These are phyloP conservation scores for Elsinoe batatas DNA, from an alignment of 2,329 filamentous ascomycete species.

Conservation along the genomic window DNA sequence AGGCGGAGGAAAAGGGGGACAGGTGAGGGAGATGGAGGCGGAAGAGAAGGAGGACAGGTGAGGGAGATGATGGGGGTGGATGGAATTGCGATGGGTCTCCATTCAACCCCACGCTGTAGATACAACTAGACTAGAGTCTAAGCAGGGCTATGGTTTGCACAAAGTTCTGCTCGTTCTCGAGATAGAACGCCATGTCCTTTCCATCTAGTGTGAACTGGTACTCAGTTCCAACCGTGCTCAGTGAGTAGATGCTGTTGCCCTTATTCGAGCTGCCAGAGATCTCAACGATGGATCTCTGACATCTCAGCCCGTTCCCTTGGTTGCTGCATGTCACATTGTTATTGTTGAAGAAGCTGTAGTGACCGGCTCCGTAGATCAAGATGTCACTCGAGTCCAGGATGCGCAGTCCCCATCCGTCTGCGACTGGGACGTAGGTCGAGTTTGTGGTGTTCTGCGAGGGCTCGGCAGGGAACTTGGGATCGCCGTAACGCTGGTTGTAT, in stretches of 20 bases:
- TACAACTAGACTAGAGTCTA: constrained; percentile 13
- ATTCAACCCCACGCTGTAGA: neutral
- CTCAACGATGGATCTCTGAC: constrained; percentile 41
- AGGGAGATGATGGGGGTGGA: neutral
- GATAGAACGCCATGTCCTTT: constrained; percentile 33
- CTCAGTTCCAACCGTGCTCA: constrained; percentile 34
- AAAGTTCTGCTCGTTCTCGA: constrained; percentile 40
- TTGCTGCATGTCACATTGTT: constrained; percentile 42
- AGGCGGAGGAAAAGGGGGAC: neutral
- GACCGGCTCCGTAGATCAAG: constrained; percentile 51
- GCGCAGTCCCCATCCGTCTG: constrained; percentile 56
- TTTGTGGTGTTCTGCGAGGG: constrained; percentile 27
- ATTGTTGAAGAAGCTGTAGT: constrained; percentile 61
- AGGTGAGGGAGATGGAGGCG: neutral
- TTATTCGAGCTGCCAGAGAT: constrained; percentile 32
- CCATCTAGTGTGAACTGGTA: constrained; percentile 39
- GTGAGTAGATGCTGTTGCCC: constrained; percentile 36
- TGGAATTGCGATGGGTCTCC: neutral
- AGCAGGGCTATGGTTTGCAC: constrained; percentile 36
- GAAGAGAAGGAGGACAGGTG: neutral
- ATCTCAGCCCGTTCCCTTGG: constrained; percentile 31
- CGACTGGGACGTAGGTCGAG: constrained; percentile 57
- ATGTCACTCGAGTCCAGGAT: constrained; percentile 48
- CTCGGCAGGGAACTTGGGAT: constrained; percentile 27
- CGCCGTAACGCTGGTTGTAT: constrained; percentile 3